These are phyloP conservation scores for Cicer judaicum DNA, from an alignment of 306 rosid species.

Conservation along the genomic window DNA sequence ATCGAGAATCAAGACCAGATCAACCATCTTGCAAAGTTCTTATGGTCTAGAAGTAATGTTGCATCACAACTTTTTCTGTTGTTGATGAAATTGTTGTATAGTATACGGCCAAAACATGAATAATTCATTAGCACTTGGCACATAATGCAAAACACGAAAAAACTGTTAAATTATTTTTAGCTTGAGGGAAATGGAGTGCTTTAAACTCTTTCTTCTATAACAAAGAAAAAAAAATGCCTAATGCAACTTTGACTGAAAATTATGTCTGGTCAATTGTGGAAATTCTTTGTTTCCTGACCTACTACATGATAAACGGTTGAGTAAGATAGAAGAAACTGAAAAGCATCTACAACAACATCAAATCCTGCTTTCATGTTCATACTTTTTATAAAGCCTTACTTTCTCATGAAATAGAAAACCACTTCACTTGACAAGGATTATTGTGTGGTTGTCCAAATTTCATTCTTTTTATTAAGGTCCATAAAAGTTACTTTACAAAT, in stretches of 20 bases:
- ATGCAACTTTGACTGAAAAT: neutral
- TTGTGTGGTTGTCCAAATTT: neutral
- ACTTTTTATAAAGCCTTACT: slow-evolving; percentile 34
- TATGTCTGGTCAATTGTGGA: neutral
- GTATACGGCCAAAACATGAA: too few species aligned
- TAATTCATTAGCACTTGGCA: neutral
- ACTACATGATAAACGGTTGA: slow-evolving; percentile 11
- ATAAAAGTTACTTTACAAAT: neutral
- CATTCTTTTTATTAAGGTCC: neutral
- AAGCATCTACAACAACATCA: slow-evolving; percentile 31
- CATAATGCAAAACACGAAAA: slow-evolving; percentile 10
- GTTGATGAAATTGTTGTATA: too few species aligned
- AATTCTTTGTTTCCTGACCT: neutral
- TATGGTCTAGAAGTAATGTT: too few species aligned
- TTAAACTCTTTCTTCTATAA: too few species aligned
- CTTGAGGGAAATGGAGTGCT: neutral
- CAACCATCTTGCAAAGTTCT: too few species aligned
- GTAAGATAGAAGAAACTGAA: slow-evolving; percentile 30
- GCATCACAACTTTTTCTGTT: too few species aligned
- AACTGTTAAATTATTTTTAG: neutral
- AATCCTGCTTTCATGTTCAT: neutral
- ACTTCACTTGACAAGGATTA: slow-evolving; percentile 8
- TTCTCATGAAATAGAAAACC: slow-evolving; percentile 37
- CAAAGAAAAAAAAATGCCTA: neutral
- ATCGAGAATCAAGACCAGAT: too few species aligned